Evolutionary conservation across 202 grass and related monocot species (phyloP), one percentile per base, ranked within the genome.

Genomic region (Tripidium arundinaceum): DNA sequence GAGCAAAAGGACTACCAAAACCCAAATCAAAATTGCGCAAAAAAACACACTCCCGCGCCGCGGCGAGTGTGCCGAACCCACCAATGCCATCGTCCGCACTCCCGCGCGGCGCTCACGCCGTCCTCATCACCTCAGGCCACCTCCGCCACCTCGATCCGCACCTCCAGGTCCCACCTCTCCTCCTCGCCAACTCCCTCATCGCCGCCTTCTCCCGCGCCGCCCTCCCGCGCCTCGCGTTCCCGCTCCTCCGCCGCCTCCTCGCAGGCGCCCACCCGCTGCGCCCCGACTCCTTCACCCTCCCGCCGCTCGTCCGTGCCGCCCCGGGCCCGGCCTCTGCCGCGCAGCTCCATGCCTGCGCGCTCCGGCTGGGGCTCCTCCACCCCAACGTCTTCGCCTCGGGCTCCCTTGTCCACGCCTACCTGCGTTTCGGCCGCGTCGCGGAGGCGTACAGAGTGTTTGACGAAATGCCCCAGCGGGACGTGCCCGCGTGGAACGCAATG

Each of bases 401-500:
- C 10, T 86, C 86, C 8, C 76, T 94, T 39, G 84, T 89, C 41
- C 83, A 91, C 40, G 67, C 83, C n/a, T 94, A 94, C 81, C 84
- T 85, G 18, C 83, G 86, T 15, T 84, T 88, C 25, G 77, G 74
- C 33, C 67, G 40, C 16, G 3, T 86, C 40, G 37, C 33, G 1
- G 80, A 86, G 22, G 91, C 91, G 16, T 26, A 79, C 77, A 68
- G 42, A 55, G n/a, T 78, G 86, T 94, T 94, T 64, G 83, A 84
- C 12, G 88, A 88, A 91, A 91, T 94, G 88, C 62, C 46, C 34
- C 22, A 43, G 0, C 86, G 81, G 21, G 91, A 94, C 79, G 55
- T 88, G 83, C 62, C 88, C 1, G 87, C 88, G 2, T 91, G 91
- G 88, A 94, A 94, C 28, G 86, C 88, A 1, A 88, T 94, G 83